phyloP scores from a whole-genome alignment of 768 basidiomycete genomes.

The Rubroboletus satanas region DNA sequence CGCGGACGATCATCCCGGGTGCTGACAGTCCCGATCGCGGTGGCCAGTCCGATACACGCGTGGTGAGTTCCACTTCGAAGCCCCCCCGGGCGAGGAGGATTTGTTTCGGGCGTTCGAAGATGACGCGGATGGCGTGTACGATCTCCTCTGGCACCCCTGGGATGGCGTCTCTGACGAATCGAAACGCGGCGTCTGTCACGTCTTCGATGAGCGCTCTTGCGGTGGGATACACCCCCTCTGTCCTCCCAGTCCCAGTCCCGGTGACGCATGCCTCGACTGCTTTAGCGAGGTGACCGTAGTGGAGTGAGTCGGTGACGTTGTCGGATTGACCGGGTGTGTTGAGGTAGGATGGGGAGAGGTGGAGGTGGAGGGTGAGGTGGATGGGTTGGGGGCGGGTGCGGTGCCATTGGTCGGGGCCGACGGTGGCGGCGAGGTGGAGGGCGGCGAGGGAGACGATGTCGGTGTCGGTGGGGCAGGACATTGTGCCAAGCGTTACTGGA shows the following conservation, averaged over 20 bases:
- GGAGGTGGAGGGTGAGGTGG: constrained; percentile 42
- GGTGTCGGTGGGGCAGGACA: constrained; percentile 5
- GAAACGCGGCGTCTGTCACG: constrained; percentile 37
- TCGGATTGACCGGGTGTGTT: constrained; percentile 44
- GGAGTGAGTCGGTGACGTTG: constrained; percentile 52
- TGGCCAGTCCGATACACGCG: constrained; percentile 3
- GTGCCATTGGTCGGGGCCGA: constrained; percentile 54
- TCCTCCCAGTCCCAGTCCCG: neutral
- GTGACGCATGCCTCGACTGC: constrained; percentile 33
- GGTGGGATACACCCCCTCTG: constrained; percentile 21
- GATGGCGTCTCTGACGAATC: constrained; percentile 35
- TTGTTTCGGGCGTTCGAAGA: constrained; percentile 44
- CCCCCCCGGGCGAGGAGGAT: constrained; percentile 44
- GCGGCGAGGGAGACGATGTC: constrained; percentile 47
- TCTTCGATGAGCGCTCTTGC: constrained; percentile 33
- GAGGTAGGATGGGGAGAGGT: constrained; percentile 42
- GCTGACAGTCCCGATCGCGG: neutral
- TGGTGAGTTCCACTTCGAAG: constrained; percentile 40
- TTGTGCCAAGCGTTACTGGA: no score
- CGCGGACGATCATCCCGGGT: constrained; percentile 29
- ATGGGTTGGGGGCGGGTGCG: constrained; percentile 48
- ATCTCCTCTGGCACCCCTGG: neutral
- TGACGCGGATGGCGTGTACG: constrained; percentile 36
- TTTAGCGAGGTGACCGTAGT: constrained; percentile 64
- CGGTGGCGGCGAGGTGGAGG: constrained; percentile 37